Base-by-base conservation (phyloP, 768 basidiomycete genomes). In the Agaricus sinodeliciosus region DNA sequence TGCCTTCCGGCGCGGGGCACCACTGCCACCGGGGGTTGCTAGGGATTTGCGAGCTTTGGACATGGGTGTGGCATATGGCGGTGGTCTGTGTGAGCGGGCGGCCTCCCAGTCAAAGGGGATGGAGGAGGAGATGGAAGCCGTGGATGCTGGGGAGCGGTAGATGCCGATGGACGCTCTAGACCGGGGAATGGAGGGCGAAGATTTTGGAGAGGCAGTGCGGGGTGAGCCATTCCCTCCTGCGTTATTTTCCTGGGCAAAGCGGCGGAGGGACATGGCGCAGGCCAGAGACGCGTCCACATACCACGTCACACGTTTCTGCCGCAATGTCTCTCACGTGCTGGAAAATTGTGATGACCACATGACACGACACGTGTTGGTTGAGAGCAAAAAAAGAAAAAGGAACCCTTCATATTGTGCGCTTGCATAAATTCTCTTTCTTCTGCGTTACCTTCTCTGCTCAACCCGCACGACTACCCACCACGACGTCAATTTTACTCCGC, bases 31-130 rank as follows among this genome's bases (percentile, higher is more conserved):
- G 25, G 48, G 8, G 9, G 61, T 62, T 3, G 58, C 60, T 58
- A 73, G 60, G 64, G 76, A 69, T 60, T 71, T 67, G 57, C 74
- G 75, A 39, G 69, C 69, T 63, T 76, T 80, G 47, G 63, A 72
- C 47, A 69, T 68, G 2, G 87, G 87, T 0, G 83, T 82, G 2
- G 72, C 73, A 73, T 86, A 92, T 3, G 90, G 90, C 3, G 90
- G 80, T 3, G 87, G 83, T 56, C 74, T 75, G 46, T 78, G 73
- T 0, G 80, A 75, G n/a, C 85, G 75, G 11, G 83, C 90, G 0
- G 90, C 90, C 27, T 87, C 85, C 90, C 90, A 92, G 69, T 93
- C 90, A 60, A 93, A 93, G 0, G 90, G 86, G 8, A 76, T 67
- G 6, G 85, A 84, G 1, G 86, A 84, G 4, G 89, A 88, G 43